phyloP scores from a whole-genome alignment of 2,329 filamentous ascomycete genomes.

The Paecilomyces variotii region DNA sequence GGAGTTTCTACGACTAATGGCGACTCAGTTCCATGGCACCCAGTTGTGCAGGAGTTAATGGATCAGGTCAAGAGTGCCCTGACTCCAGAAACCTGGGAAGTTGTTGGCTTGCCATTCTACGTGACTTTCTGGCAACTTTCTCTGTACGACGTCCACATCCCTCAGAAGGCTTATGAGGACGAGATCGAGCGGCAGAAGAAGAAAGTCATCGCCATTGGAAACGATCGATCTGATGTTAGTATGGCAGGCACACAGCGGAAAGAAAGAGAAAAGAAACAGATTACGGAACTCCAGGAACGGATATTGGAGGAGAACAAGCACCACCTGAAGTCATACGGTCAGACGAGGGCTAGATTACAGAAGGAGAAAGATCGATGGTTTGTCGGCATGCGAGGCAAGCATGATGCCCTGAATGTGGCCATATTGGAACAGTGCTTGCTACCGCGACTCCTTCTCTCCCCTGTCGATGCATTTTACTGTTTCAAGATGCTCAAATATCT shows the following conservation, averaged over 20 bases:
- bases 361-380: slow-evolving; percentile 78
- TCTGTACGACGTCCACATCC: slow-evolving; percentile 70
- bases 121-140: slow-evolving; percentile 88
- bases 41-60: slow-evolving; percentile 66
- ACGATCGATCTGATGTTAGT: slow-evolving; percentile 65
- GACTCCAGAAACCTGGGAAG: slow-evolving; percentile 57
- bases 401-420: slow-evolving; percentile 61
- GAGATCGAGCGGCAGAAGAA: slow-evolving; percentile 63
- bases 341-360: slow-evolving; percentile 60
- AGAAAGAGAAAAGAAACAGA: slow-evolving; percentile 60
- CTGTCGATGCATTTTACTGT: slow-evolving; percentile 80
- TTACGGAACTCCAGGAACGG: slow-evolving; percentile 60
- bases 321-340: slow-evolving; percentile 59
- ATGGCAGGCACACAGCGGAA: slow-evolving; percentile 58
- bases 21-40: slow-evolving; percentile 50
- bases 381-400: slow-evolving; percentile 53
- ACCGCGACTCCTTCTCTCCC: slow-evolving; percentile 76
- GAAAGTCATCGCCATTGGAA: slow-evolving; percentile 58
- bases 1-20: slow-evolving; percentile 21
- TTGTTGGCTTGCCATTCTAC: slow-evolving; percentile 73
- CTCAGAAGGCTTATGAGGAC: slow-evolving; percentile 66
- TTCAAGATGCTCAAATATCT: slow-evolving; percentile 82
- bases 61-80: slow-evolving; percentile 56
- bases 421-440: slow-evolving; percentile 86
- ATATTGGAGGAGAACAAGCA: slow-evolving; percentile 66